Base-by-base conservation (phyloP, 2,329 filamentous ascomycete genomes). In the Alternaria arborescens region DNA sequence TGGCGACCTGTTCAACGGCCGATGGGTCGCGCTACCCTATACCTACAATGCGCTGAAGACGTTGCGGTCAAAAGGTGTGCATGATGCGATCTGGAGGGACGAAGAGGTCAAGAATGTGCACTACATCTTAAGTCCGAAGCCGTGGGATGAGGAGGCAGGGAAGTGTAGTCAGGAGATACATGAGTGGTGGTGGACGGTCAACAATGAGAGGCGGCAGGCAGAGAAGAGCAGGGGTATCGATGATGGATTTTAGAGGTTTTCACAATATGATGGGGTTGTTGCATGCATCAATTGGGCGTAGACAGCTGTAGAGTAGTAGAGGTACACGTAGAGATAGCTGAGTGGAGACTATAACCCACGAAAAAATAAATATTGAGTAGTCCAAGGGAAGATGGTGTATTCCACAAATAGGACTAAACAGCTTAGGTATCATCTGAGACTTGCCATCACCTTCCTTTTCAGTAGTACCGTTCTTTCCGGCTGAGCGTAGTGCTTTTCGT, bases 41-140 rank as follows among this genome's bases (percentile, higher is more conserved):
- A 82, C 83, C 8, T 88, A 88, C 77, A 88, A 88, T 69, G 86
- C 86, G 42, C 75, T 88, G 51, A 88, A 87, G 78, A 87, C 86
- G n/a, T 60, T 88, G 72, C 76, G 86, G 55, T 83, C 80, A 79
- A 75, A 84, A 64, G 83, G 82, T 10, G 84, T 88, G 56, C 86
- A 88, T 68, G 80, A 84, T 65, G 77, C 80, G 28, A 88, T 89
- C 57, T 89, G 87, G 87, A 78, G 82, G 60, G 87, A 89, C 63
- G 82, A 85, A 18, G 72, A 82, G 66, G 85, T 89, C 20, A 88
- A 88, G 78, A 89, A 88, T 66, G 79, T 89, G 11, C 87, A 89
- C 72, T 89, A 87, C 68, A 85, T 89, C 41, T 70, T 89, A 56
- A 84, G 81, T 52, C 86, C 86, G 32, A 89, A 89, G 77, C 87